A percentile compares a stretch with the other conserved stretches of the same genome.
Evolutionary conservation across 2,329 filamentous ascomycete species (phyloP).

Genomic region (Pestalotiopsis sp.): DNA sequence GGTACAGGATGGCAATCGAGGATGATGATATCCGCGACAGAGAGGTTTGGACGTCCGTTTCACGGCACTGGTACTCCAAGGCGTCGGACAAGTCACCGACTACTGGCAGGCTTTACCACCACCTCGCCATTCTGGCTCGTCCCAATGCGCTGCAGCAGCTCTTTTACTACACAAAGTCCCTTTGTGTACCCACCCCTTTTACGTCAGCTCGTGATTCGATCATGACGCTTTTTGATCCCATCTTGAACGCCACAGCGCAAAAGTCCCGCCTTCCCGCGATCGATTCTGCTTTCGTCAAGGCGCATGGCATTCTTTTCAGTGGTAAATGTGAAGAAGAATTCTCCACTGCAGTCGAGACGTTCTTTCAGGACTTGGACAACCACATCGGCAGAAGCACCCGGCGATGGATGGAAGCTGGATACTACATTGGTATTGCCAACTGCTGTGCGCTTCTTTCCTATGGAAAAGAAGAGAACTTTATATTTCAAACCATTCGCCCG

Average conservation of each 20-base stretch:
- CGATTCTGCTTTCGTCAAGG: slow-evolving; percentile 64
- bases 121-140: slow-evolving; percentile 77
- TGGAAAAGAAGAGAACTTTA: slow-evolving; percentile 49
- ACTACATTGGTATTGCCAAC: slow-evolving; percentile 58
- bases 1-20: slow-evolving; percentile 71
- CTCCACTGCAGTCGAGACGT: slow-evolving; percentile 45
- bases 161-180: slow-evolving; percentile 71
- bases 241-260: slow-evolving; percentile 39
- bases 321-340: slow-evolving; percentile 50
- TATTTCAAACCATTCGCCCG: slow-evolving; percentile 43
- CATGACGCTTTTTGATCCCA: slow-evolving; percentile 67
- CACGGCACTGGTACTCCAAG: slow-evolving; percentile 81
- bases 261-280: slow-evolving; percentile 42
- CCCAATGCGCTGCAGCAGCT: slow-evolving; percentile 72
- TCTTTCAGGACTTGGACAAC: slow-evolving; percentile 54
- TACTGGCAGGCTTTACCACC: slow-evolving; percentile 82
- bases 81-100: slow-evolving; percentile 77
- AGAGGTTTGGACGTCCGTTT: slow-evolving; percentile 81
- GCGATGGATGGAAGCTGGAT: slow-evolving; percentile 54
- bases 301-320: slow-evolving; percentile 67
- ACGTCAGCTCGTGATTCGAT: slow-evolving; percentile 69
- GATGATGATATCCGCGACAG: slow-evolving; percentile 75
- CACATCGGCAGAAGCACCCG: slow-evolving; percentile 56
- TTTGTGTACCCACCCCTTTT: slow-evolving; percentile 71
- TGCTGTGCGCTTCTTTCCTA: slow-evolving; percentile 56